Evolutionary conservation across 116 monocot species (phyloP).

Genomic region (Thalassia testudinum): DNA sequence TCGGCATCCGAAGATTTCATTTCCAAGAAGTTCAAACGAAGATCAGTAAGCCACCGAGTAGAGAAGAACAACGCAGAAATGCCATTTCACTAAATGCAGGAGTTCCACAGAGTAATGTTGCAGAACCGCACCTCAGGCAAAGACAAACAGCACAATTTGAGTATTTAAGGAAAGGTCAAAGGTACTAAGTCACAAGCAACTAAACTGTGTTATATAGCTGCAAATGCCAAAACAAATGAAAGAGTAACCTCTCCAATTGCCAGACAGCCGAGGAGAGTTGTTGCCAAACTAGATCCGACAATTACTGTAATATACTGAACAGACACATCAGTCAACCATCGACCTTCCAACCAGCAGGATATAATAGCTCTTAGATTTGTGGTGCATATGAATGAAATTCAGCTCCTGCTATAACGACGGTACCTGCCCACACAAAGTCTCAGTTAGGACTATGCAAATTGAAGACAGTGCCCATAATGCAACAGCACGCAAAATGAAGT

Average conservation of each 20-base stretch:
- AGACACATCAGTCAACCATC: neutral
- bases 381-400: neutral
- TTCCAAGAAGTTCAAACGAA: too few relatives aligned
- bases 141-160: too few relatives aligned
- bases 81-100: too few relatives aligned
- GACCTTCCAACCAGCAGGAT: neutral
- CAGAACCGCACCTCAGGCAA: too few relatives aligned
- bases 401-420: conserved; percentile 22
- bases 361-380: neutral
- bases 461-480: neutral
- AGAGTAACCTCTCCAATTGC: conserved; percentile 17
- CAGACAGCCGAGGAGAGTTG: conserved; percentile 17
- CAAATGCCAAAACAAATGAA: too few relatives aligned
- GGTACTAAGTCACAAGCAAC: too few relatives aligned
- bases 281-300: conserved; percentile 3
- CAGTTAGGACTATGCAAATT: conserved; percentile 16
- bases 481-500: neutral
- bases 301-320: neutral
- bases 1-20: too few relatives aligned
- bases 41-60: too few relatives aligned
- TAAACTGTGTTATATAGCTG: too few relatives aligned
- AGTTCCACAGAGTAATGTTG: too few relatives aligned
- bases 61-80: too few relatives aligned
- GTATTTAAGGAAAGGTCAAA: too few relatives aligned
- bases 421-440: conserved; percentile 48